Base-by-base conservation (phyloP, 164 flowering plant genomes). In the Paratinospora sagittata region DNA sequence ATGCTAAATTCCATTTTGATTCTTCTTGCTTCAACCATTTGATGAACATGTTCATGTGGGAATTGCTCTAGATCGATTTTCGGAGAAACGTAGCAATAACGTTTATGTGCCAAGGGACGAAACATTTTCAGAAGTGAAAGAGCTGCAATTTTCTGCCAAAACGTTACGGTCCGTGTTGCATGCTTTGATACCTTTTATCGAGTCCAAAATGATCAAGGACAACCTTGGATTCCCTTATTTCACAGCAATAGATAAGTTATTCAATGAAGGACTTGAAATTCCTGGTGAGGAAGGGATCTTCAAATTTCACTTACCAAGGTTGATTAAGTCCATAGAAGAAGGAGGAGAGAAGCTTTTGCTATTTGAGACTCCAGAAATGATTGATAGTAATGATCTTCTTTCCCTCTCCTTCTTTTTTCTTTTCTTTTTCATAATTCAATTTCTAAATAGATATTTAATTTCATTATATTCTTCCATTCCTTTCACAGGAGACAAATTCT, bases 81-180 rank as follows among this genome's bases (percentile, higher is more conserved):
- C 83, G 6, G 85, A 84, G 60, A 26, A 24, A 2, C 11, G 17
- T 65, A 33, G 49, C 1, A 21, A 8, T 7, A 6, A 9, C 13
- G 39, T 74, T 0, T 84, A 84, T 36, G 83, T 84, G 57, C 86
- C 86, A 19, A 72, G 86, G 57, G 86, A 84, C 27, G 87, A 82
- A 27, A 64, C 65, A 16, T 84, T 84, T 68, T 63, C 82, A 1
- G 78, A 75, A 63, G 69, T 78, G 73, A 84, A 84, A 72, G n/a
- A 37, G 19, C 0, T 27, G 47, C 60, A 68, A 4, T 84, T 84
- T 72, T 26, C 71, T 0, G 63, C 49, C 5, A 73, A 52, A 43
- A 55, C 74, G 0, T 14, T 73, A 13, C 26, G 27, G 37, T 69
- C 78, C 1, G 75, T 77, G 33, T 9, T 82, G 23, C 78, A 77